Evolutionary conservation across 441 rosid species (phyloP).

Genomic region (Arabidopsis lyrata): DNA sequence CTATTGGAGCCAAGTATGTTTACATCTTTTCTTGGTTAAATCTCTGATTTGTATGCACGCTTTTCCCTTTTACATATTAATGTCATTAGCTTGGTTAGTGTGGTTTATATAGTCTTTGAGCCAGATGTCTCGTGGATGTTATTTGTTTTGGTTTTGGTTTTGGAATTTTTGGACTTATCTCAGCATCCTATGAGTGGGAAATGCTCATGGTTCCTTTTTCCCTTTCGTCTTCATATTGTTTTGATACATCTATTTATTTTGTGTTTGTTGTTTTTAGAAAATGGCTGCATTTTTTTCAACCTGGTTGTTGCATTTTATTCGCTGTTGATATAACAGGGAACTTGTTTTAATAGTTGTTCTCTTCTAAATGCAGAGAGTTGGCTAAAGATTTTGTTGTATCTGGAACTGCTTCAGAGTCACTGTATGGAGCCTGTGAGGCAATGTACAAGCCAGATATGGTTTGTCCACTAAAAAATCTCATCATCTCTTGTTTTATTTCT

Average conservation of each 20-base stretch:
- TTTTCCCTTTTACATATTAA: neutral
- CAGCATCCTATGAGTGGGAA: constrained; percentile 7
- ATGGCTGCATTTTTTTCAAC: neutral
- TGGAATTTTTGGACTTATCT: neutral
- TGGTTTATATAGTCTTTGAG: neutral
- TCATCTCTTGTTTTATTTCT: neutral
- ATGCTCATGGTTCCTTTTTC: constrained; percentile 4
- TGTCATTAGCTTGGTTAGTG: constrained; percentile 12
- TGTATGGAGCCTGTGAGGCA: constrained; percentile 94
- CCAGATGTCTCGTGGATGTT: neutral
- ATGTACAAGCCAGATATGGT: constrained; percentile 96
- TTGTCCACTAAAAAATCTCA: constrained; percentile 36
- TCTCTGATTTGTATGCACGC: neutral
- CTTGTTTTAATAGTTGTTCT: neutral
- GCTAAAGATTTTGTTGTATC: constrained; percentile 97
- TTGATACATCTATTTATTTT: neutral
- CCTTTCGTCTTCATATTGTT: neutral
- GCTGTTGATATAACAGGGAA: neutral
- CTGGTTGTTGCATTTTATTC: neutral
- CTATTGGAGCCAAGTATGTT: constrained; percentile 94
- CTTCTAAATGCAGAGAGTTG: constrained; percentile 67
- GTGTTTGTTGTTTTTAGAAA: neutral
- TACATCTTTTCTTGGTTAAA: constrained; percentile 29
- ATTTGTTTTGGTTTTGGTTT: neutral
- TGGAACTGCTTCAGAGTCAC: constrained; percentile 94